Base-by-base conservation (phyloP, 2,329 filamentous ascomycete species). In the Cladobotryum protrusum region DNA sequence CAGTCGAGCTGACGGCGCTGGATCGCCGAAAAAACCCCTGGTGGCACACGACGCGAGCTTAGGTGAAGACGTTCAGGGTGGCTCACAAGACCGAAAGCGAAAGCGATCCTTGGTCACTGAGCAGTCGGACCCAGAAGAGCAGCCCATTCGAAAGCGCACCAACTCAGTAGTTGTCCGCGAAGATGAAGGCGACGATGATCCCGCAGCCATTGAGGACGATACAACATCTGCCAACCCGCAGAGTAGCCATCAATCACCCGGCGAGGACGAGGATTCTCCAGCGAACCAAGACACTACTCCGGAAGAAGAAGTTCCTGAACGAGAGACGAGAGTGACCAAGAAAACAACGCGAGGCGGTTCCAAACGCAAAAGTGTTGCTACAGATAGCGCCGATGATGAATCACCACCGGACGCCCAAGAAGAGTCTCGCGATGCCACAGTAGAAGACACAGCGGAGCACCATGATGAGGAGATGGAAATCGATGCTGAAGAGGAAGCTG, bases 391-490 rank as follows among this genome's bases (percentile, higher is more conserved):
- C 11, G 58, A 60, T 14, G 61, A 63, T 37, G 66, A 66, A 29
- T 58, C 59, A 34, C 66, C 64, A 45, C 63, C 58, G 15, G 67
- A 67, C 14, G 56, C 53, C 35, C 61, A 62, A 49, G 63, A 65
- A n/a, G 66, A 64, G 20, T 55, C 57, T n/a, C 56, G 58, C 19
- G 66, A 69, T 3, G 57, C 53, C 33, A 67, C 70, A n/a, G 56
- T 57, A 6, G 66, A 65, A 18, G 73, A 72, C 40, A 72, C 76
- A 45, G 62, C 65, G 18, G 68, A 75, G 17, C 65, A 66, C 19
- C 73, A 72, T 24, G 78, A 75, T 43, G 83, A 77, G 24, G 78
- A 82, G 35, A 70, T 64, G 43, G 78, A 82, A 49, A 70, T 72
- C 57, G 80, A 47, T 24, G 78, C 75, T 41, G 83, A 78, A 29